These are phyloP conservation scores for Vaccinium corymbosum DNA, from an alignment of 148 eudicot genomes.

Conservation along the genomic window DNA sequence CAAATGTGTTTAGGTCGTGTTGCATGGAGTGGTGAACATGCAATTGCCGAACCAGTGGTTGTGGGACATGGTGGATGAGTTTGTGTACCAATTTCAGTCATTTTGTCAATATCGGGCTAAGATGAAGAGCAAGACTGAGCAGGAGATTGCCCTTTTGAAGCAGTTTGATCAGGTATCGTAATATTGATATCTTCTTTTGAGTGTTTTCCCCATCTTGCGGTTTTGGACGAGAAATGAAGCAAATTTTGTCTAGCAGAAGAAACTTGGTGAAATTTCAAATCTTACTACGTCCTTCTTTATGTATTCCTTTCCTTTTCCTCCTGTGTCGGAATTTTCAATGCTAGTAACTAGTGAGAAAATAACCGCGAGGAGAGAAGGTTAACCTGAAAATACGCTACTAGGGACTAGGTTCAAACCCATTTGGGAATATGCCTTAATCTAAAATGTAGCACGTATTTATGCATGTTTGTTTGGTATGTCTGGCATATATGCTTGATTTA, in stretches of 20 bases:
- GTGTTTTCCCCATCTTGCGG: not conserved
- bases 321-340: not conserved
- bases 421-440: not conserved
- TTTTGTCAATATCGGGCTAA: slow-evolving; percentile 93
- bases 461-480: not conserved
- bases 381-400: not conserved
- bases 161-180: slow-evolving; percentile 66
- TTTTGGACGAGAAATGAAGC: not conserved
- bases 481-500: not conserved
- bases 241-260: not conserved
- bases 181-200: not conserved
- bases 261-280: not conserved
- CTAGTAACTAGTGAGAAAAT: not conserved
- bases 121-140: slow-evolving; percentile 89
- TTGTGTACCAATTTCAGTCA: slow-evolving; percentile 94
- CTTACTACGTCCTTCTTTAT: not conserved
- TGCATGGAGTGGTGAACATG: slow-evolving; percentile 88
- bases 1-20: slow-evolving; percentile 52
- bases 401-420: not conserved
- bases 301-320: not conserved
- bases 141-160: slow-evolving; percentile 76
- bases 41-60: slow-evolving; percentile 98
- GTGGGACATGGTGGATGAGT: slow-evolving; percentile 99
- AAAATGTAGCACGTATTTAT: not conserved
- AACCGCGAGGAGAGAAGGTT: not conserved